A percentile compares a stretch with the other conserved stretches of the same genome.
These are phyloP conservation scores for Parasitella parasitica DNA, from an alignment of 371 early-diverging fungal genomes.

Conservation along the genomic window DNA sequence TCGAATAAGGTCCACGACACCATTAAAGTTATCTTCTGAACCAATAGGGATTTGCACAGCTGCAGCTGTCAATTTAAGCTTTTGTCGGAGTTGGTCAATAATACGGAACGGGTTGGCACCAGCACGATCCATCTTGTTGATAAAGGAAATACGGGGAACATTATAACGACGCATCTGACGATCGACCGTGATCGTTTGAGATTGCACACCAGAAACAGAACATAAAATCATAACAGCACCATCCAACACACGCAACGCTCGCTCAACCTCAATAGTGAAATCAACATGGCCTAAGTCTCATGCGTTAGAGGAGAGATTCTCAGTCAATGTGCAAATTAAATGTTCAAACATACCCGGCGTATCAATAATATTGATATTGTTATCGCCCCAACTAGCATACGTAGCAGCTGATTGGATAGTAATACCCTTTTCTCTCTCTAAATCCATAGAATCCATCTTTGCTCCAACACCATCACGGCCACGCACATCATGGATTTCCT, in stretches of 20 bases:
- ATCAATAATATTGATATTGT: conserved; percentile 89
- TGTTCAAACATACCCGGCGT: conserved; percentile 69
- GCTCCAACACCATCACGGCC: conserved; percentile 98
- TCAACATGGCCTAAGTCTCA: conserved; percentile 91
- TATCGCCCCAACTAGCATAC: conserved; percentile 79
- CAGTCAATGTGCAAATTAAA: no score
- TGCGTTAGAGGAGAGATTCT: no score
- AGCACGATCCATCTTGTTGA: conserved; percentile 93
- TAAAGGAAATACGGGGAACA: conserved; percentile 85
- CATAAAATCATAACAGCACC: conserved; percentile 88
- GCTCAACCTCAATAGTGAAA: conserved; percentile 92
- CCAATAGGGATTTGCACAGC: conserved; percentile 95
- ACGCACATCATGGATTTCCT: conserved; percentile 96
- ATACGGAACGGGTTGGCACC: conserved; percentile 95
- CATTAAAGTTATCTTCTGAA: conserved; percentile 82
- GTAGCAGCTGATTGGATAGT: conserved; percentile 93
- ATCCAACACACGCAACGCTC: conserved; percentile 88
- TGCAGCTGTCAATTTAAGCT: conserved; percentile 90
- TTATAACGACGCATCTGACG: conserved; percentile 91
- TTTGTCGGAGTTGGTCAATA: conserved; percentile 86
- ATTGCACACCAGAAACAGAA: conserved; percentile 85
- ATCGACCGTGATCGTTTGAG: conserved; percentile 97
- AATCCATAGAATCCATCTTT: conserved; percentile 98
- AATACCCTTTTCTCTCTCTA: conserved; percentile 96
- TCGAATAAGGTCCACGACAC: conserved; percentile 91